These are phyloP conservation scores for Artemisia argyi DNA, from an alignment of 129 eudicot genomes.

Conservation along the genomic window DNA sequence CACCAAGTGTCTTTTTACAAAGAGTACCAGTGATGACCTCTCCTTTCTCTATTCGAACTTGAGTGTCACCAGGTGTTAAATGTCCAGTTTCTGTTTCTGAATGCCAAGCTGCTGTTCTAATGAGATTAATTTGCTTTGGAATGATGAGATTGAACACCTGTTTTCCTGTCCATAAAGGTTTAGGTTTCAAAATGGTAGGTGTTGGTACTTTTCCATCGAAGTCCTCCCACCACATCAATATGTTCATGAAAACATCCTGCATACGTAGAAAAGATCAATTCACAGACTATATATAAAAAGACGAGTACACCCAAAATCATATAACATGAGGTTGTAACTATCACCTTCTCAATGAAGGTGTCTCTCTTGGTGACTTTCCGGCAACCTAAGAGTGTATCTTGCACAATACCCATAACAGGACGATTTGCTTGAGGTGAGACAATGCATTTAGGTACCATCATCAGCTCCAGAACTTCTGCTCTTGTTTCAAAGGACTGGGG, in stretches of 20 bases:
- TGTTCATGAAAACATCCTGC: conserved; percentile 53
- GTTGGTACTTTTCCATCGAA: conserved; percentile 94
- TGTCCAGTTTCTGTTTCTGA: conserved; percentile 48
- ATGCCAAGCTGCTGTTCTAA: conserved; percentile 50
- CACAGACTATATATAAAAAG: too few relatives aligned
- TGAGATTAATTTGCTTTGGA: conserved; percentile 92
- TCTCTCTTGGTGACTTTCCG: conserved; percentile 76
- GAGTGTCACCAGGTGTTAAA: conserved; percentile 92
- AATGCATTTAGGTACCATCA: too few relatives aligned
- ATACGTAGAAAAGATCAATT: background rate
- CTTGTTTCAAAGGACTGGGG: conserved; percentile 98
- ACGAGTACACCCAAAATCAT: too few relatives aligned
- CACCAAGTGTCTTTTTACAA: conserved; percentile 61
- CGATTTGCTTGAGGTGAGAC: too few relatives aligned
- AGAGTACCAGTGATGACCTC: too few relatives aligned
- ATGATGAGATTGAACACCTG: conserved; percentile 36
- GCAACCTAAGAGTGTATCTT: conserved; percentile 91
- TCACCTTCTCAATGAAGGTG: conserved; percentile 21
- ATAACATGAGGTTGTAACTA: too few relatives aligned
- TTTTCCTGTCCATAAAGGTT: conserved; percentile 97
- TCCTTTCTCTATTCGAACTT: too few relatives aligned
- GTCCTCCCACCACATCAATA: too few relatives aligned
- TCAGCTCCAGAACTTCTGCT: conserved; percentile 90
- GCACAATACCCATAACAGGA: conserved; percentile 77
- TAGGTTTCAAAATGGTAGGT: conserved; percentile 88